These are phyloP conservation scores for Mycena sp. DNA, from an alignment of 1,284 basidiomycete species.

Conservation along the genomic window DNA sequence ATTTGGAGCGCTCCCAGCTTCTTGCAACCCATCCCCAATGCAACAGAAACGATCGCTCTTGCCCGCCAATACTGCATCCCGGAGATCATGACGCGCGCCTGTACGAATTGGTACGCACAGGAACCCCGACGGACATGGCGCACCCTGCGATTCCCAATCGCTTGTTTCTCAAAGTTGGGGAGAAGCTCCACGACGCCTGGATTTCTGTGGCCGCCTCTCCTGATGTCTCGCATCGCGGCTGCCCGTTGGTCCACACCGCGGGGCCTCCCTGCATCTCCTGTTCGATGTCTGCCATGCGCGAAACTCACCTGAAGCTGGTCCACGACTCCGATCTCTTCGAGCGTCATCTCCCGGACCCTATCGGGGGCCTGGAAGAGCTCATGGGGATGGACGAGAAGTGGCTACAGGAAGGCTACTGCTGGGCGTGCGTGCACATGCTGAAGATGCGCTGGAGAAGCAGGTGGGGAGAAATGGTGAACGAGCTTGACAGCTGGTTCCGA, in stretches of 20 bases:
- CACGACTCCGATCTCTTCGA: background rate
- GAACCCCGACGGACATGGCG: background rate
- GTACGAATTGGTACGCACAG: background rate
- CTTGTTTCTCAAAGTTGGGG: background rate
- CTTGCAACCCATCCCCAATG: background rate
- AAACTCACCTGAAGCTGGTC: background rate
- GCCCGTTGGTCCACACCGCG: too few relatives aligned
- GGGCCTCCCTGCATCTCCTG: background rate
- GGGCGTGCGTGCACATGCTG: background rate
- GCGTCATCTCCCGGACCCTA: background rate
- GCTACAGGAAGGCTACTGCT: background rate
- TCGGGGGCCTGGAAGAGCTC: background rate
- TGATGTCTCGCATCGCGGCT: too few relatives aligned
- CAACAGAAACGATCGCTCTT: background rate
- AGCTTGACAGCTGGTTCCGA: background rate
- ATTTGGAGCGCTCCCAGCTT: background rate
- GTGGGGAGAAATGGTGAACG: background rate
- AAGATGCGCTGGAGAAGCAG: background rate
- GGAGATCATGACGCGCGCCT: background rate
- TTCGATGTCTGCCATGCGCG: background rate
- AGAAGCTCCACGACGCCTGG: background rate
- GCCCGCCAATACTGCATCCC: background rate
- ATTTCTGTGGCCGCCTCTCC: too few relatives aligned
- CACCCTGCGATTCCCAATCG: background rate
- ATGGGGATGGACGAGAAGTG: background rate